Percentiles rank a stretch among this genome's conserved stretches.
Conservation (phyloP, 2,329 filamentous ascomycete genomes). For the Aspergillus sp. region DNA sequence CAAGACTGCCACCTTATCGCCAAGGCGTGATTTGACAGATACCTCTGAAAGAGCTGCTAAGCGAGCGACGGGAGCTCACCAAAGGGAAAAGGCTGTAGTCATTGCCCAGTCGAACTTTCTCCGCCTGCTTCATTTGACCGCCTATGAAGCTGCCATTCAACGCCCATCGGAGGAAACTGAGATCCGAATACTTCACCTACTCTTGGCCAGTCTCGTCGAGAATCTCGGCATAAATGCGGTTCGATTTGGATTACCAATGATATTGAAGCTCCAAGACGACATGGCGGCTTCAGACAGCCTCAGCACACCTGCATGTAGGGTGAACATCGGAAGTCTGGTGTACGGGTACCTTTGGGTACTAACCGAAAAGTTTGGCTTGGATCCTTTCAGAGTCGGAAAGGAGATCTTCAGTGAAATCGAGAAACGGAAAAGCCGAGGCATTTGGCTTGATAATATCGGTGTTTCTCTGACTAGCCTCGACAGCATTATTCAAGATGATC, state of each 20-base stretch:
- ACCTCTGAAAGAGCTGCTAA: conserved; percentile 48
- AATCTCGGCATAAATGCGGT: conserved; percentile 80
- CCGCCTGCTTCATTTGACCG: conserved; percentile 75
- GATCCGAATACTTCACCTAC: conserved; percentile 71
- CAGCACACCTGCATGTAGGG: conserved; percentile 61
- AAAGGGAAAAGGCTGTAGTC: conserved; percentile 57
- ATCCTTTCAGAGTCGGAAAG: conserved; percentile 66
- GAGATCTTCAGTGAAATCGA: conserved; percentile 75
- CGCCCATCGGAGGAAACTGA: conserved; percentile 71
- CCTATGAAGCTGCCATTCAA: conserved; percentile 86
- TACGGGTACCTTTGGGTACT: conserved; percentile 87
- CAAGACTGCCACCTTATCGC: conserved; percentile 44
- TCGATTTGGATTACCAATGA: conserved; percentile 80
- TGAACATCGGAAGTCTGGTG: conserved; percentile 78
- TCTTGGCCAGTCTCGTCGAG: conserved; percentile 72
- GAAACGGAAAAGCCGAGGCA: conserved; percentile 68
- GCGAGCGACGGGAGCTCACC: conserved; percentile 62
- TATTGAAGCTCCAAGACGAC: conserved; percentile 83
- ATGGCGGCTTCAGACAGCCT: conserved; percentile 47
- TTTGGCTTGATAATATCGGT: conserved; percentile 76
- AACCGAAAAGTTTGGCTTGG: conserved; percentile 74
- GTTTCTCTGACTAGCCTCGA: conserved; percentile 68
- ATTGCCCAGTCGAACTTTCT: conserved; percentile 69
- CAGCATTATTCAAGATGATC: conserved; percentile 55
- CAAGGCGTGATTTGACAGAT: conserved; percentile 45